Percentiles rank a stretch among this genome's conserved stretches.
Conservation (phyloP, 345 rosid genomes). For the Nephelium lappaceum region DNA sequence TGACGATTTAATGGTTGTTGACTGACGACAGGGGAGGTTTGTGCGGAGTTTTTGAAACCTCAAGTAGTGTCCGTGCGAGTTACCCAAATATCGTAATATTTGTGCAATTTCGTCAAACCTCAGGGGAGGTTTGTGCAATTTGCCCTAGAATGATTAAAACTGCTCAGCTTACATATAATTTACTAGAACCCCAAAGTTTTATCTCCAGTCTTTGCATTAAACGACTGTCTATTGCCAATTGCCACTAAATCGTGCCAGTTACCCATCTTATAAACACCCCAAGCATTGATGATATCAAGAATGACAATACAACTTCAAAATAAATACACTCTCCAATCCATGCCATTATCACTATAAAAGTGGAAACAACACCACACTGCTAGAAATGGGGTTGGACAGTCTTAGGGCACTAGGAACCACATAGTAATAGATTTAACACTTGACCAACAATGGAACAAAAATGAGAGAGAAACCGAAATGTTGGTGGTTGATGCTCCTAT, state of each 20-base stretch:
- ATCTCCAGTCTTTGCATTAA: neutral
- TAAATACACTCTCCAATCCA: neutral
- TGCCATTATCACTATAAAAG: neutral
- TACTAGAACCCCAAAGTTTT: no score
- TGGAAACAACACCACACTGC: neutral
- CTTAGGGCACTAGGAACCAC: no score
- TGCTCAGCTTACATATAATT: neutral
- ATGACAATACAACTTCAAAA: neutral
- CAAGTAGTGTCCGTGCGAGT: no score
- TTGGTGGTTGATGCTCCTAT: neutral
- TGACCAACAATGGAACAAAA: neutral
- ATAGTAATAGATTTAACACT: neutral
- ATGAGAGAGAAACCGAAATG: neutral
- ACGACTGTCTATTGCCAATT: neutral
- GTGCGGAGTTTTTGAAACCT: no score
- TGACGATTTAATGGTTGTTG: no score
- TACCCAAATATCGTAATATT: no score
- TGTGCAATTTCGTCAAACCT: no score
- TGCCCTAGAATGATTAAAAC: no score
- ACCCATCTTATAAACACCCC: neutral
- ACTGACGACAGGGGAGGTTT: no score
- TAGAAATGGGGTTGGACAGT: no score
- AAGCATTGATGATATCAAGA: neutral
- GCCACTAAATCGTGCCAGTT: no score
- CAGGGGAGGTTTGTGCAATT: no score